phyloP scores from a whole-genome alignment of 1,139 yeast species.

The Barnettozyma hawaiiensis region DNA sequence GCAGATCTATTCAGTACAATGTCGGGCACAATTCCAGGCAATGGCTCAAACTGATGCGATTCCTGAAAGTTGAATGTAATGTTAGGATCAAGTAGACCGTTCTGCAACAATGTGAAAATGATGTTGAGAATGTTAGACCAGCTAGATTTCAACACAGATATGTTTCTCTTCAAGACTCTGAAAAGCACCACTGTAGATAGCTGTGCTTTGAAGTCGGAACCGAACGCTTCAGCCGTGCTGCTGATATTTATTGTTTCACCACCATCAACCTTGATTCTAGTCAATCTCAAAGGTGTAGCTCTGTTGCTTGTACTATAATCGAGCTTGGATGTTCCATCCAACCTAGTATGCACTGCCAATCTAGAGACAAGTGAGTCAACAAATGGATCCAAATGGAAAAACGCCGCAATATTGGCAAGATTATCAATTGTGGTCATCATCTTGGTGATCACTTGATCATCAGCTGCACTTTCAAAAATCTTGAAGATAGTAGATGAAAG shows the following conservation, averaged over 20 bases:
- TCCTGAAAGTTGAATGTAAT: slow-evolving; percentile 60
- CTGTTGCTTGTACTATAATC: slow-evolving; percentile 5
- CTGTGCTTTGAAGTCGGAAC: slow-evolving; percentile 89
- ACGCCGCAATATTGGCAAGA: slow-evolving; percentile 68
- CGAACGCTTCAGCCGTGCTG: slow-evolving; percentile 77
- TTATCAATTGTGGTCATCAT: slow-evolving; percentile 86
- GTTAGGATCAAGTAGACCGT: slow-evolving; percentile 66
- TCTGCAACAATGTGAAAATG: slow-evolving; percentile 62
- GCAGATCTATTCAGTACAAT: slow-evolving; percentile 57
- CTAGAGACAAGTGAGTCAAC: slow-evolving; percentile 61
- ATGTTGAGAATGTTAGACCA: slow-evolving; percentile 63
- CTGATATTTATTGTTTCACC: slow-evolving; percentile 64
- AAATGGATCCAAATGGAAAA: slow-evolving; percentile 49
- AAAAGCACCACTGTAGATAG: slow-evolving; percentile 81
- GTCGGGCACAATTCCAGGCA: slow-evolving; percentile 62
- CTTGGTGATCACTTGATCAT: slow-evolving; percentile 82
- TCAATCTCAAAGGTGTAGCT: slow-evolving; percentile 16
- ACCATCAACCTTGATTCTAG: slow-evolving; percentile 24
- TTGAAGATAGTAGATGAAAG: slow-evolving; percentile 65
- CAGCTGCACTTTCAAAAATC: slow-evolving; percentile 83
- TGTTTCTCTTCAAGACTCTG: slow-evolving; percentile 59
- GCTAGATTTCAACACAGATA: slow-evolving; percentile 31
- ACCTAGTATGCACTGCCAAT: slow-evolving; percentile 58
- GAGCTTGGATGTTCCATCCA: slow-evolving; percentile 31
- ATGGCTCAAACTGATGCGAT: slow-evolving; percentile 41